Evolutionary conservation across 2,329 filamentous ascomycete species (phyloP), one percentile per base, ranked within the genome.

Genomic region (Verticillium zaregamsianum): DNA sequence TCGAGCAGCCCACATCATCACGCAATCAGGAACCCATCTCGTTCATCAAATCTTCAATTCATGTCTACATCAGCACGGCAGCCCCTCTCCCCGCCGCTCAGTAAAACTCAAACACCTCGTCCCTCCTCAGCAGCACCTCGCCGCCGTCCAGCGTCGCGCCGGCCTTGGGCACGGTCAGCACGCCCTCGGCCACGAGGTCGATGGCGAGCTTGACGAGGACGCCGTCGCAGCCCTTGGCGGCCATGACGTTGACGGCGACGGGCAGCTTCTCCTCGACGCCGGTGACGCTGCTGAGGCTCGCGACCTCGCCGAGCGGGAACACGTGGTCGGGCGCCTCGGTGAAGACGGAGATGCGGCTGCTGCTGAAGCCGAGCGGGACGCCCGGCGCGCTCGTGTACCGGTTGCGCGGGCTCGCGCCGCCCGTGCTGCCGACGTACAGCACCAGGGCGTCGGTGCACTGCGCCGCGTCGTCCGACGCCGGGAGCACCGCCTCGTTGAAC

Each of bases 191-290:
- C 1, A 81, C 76, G 61, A 88, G 63, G 52, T 84, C 81, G 58
- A 79, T 73, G 2, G 85, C 81, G 58, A 88, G 69, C 54, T 77
- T 78, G 52, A 82, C 82, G 31, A 88, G 67, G 74, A 88, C 77
- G 0, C 83, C 82, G 71, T 89, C 86, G 64, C 86, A 89, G 0
- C 86, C 85, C 65, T 80, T 82, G 0, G 84, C 82, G 0, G 79
- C 85, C 72, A 88, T 73, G 23, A 88, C 73, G 63, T 85, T 78
- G 0, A 87, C 79, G 1, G 82, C 80, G 0, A 89, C 85, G 0
- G 86, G 86, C 37, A 88, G 69, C 55, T 72, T 72, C 66, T 84
- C 81, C 5, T 75, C 74, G 45, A 81, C 79, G 2, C 77, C 74
- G 0, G 78, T 80, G 8, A 85, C 75, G 5, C 57, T 60, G 52